phyloP scores from a whole-genome alignment of 192 early-diverging fungal genomes.

The Podila horticola region DNA sequence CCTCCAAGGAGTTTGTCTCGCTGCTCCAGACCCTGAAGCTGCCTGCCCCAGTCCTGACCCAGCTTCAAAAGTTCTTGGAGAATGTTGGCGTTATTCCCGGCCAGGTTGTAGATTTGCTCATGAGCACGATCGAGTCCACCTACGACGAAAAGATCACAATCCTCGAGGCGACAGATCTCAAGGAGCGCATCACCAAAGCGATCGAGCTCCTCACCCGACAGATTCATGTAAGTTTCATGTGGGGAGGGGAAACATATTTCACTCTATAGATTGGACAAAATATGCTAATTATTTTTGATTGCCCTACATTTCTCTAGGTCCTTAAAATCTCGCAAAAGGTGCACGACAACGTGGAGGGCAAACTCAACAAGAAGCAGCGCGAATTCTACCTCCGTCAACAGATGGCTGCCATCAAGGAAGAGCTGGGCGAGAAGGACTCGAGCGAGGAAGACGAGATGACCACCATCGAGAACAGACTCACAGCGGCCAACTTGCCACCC shows the following conservation, averaged over 20 bases:
- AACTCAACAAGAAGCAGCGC: conserved; percentile 81
- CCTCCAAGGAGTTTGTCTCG: conserved; percentile 57
- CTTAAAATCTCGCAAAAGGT: conserved; percentile 84
- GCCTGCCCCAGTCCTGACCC: conserved; percentile 68
- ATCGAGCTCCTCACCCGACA: conserved; percentile 76
- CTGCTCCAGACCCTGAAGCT: conserved; percentile 72
- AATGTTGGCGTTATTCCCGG: conserved; percentile 57
- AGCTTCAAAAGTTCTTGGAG: conserved; percentile 75
- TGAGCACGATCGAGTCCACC: conserved; percentile 75
- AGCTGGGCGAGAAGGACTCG: conserved; percentile 76
- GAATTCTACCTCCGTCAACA: conserved; percentile 85
- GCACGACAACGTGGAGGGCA: conserved; percentile 75
- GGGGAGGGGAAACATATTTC: background rate
- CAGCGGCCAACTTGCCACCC: conserved; percentile 66
- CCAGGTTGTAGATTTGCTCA: conserved; percentile 74
- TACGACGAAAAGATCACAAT: conserved; percentile 78
- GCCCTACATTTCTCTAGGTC: conserved; percentile 50
- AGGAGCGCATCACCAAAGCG: conserved; percentile 64
- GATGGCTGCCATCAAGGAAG: conserved; percentile 84
- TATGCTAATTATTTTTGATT: background rate
- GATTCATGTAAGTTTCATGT: conserved; percentile 61
- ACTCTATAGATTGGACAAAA: background rate
- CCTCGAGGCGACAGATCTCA: conserved; percentile 63
- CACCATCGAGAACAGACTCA: conserved; percentile 64
- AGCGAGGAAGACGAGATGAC: conserved; percentile 75